Conservation (phyloP, 352 stramenopile genomes). For the Lagenidium sp. region DNA sequence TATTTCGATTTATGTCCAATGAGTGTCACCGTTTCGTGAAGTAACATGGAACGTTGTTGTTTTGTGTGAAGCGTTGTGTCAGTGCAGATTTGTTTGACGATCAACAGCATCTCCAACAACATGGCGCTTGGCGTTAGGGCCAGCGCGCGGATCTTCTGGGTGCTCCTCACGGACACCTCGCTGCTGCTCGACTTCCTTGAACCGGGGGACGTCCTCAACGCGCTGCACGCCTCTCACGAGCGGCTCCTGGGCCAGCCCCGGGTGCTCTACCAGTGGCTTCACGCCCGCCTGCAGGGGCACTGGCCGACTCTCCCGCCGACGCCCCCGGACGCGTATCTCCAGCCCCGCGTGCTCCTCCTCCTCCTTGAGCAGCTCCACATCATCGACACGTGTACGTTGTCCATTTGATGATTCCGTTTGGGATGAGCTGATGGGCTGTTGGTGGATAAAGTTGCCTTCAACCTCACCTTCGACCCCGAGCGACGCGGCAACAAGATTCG, state of each 20-base stretch:
- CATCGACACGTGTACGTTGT: conserved; percentile 35
- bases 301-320: conserved; percentile 18
- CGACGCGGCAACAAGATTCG: conserved; percentile 32
- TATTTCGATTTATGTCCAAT: conserved; percentile 1
- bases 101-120: not conserved
- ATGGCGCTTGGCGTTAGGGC: not conserved
- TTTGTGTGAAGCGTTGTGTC: too few species aligned
- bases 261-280: conserved; percentile 13
- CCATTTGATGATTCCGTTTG: too few species aligned
- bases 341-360: conserved; percentile 25
- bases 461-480: conserved; percentile 32
- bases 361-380: conserved; percentile 41
- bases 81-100: too few species aligned
- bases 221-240: conserved; percentile 15
- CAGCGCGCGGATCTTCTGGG: conserved; percentile 14
- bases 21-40: too few species aligned
- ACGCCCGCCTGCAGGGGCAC: conserved; percentile 2
- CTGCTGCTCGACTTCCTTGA: conserved; percentile 52
- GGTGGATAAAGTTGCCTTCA: conserved; percentile 30
- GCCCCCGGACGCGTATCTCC: conserved; percentile 15
- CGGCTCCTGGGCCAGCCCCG: conserved; percentile 14
- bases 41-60: too few species aligned
- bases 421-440: too few species aligned
- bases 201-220: conserved; percentile 9
- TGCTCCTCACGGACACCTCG: conserved; percentile 25